A percentile compares a stretch with the other conserved stretches of the same genome.
Conservation (phyloP, 2,329 filamentous ascomycete genomes). For the Onygenales sp. region DNA sequence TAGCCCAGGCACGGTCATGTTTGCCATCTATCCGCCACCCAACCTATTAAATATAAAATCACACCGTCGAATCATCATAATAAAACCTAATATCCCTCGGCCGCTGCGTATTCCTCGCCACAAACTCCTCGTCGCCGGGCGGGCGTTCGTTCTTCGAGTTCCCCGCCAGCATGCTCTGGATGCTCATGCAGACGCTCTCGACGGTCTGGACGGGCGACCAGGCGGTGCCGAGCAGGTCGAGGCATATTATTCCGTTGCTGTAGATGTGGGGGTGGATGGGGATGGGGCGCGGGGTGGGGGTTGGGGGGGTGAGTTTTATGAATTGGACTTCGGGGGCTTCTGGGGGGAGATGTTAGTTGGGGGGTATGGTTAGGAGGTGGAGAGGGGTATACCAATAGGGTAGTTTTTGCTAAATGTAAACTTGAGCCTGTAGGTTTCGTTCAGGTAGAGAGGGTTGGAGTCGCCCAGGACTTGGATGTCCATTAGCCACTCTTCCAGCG, state of each 20-base stretch:
- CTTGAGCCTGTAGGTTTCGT: slow-evolving; percentile 72
- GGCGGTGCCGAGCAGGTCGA: slow-evolving; percentile 76
- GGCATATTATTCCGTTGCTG: slow-evolving; percentile 96
- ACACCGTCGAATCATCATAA: slow-evolving; percentile 83
- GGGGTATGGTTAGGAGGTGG: slow-evolving; percentile 9
- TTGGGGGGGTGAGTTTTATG: slow-evolving; percentile 50
- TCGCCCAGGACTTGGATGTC: slow-evolving; percentile 80
- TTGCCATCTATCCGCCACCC: too few relatives aligned
- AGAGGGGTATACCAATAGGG: slow-evolving; percentile 66
- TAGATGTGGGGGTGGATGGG: slow-evolving; percentile 98
- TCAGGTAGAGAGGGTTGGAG: slow-evolving; percentile 74
- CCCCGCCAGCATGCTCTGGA: slow-evolving; percentile 96
- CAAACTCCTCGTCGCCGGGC: slow-evolving; percentile 82
- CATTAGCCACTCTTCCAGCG: slow-evolving; percentile 82
- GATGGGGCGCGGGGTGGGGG: slow-evolving; percentile 47
- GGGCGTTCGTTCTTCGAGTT: slow-evolving; percentile 88
- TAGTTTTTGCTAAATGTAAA: slow-evolving; percentile 79
- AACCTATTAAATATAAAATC: background rate
- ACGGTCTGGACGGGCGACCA: slow-evolving; percentile 98
- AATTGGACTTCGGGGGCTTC: slow-evolving; percentile 95
- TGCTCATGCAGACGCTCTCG: slow-evolving; percentile 91
- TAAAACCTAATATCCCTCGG: slow-evolving; percentile 87
- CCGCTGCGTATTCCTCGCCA: slow-evolving; percentile 65
- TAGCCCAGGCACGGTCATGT: background rate
- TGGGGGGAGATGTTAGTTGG: slow-evolving; percentile 26